Evolutionary conservation across 441 rosid genomes (phyloP).

Genomic region (Monsonia emarginata): DNA sequence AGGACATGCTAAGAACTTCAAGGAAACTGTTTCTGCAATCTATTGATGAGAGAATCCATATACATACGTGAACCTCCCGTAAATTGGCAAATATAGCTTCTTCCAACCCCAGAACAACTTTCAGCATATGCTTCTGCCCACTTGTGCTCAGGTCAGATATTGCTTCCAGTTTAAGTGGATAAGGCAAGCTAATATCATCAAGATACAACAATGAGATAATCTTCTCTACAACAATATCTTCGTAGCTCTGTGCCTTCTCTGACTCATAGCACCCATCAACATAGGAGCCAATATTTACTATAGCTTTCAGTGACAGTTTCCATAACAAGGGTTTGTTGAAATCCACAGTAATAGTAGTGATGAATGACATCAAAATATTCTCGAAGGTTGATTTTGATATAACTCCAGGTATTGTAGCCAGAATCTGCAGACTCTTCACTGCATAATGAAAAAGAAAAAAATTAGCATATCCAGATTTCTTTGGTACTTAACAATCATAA

Average conservation of each 20-base stretch:
- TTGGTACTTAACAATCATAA: background rate
- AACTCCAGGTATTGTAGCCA: conserved; percentile 52
- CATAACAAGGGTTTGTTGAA: conserved; percentile 39
- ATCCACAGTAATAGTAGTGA: conserved; percentile 40
- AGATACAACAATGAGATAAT: conserved; percentile 37
- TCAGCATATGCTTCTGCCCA: conserved; percentile 47
- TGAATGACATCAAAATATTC: conserved; percentile 43
- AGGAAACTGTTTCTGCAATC: conserved; percentile 8
- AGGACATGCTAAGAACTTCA: conserved; percentile 14
- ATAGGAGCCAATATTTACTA: conserved; percentile 57
- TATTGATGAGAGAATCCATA: too few relatives aligned
- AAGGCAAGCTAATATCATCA: conserved; percentile 39
- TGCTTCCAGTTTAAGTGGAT: conserved; percentile 49
- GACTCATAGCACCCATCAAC: conserved; percentile 39
- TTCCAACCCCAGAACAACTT: conserved; percentile 50
- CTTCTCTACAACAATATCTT: conserved; percentile 46
- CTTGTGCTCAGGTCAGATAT: conserved; percentile 49
- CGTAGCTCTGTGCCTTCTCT: conserved; percentile 49
- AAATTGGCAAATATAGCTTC: conserved; percentile 46
- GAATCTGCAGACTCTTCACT: conserved; percentile 75
- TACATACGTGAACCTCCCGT: conserved; percentile 56
- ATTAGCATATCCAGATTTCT: conserved; percentile 1
- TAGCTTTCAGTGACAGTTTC: conserved; percentile 63
- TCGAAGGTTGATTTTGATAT: conserved; percentile 50
- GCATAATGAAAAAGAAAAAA: conserved; percentile 20